Base-by-base conservation (phyloP, 768 basidiomycete genomes). In the Boletus sensibilis region DNA sequence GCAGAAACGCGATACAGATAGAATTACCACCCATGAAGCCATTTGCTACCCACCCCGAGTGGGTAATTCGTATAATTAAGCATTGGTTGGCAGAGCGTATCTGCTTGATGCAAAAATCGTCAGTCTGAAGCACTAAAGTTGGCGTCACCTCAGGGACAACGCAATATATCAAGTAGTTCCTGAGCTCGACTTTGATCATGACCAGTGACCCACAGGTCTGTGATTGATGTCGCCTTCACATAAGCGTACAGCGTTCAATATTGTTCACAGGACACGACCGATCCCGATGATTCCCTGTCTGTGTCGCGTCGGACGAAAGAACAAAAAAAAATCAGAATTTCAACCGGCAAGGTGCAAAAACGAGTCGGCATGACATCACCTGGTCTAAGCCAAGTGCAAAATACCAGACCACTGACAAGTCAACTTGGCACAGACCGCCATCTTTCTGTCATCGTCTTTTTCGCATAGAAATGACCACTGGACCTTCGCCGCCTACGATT, bases 291-390 rank as follows among this genome's bases (percentile, higher is more conserved):
- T 10, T 18, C 23, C 10, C 3, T 13, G 20, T 44, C 43, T 10
- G 13, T 8, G 39, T 38, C 20, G 56, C 31, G 33, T 45, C 54
- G 41, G 50, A 55, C 7, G 20, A 42, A 31, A 37, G 14, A 39
- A 34, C 5, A 21, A 39, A 31, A 35, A 1, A 2, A 23, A 50
- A 49, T 45, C n/a, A 20, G 37, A 57, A 47, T 46, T 50, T 25
- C 39, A 54, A 37, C 14, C 66, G 64, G 66, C 66, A 57, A 14
- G 0, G 40, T 41, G 35, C 23, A 33, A 49, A 49, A 44, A 31
- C 18, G 9, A 25, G 7, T 45, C 65, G 64, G 62, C 62, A 68
- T 68, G 66, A 68, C 66, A 69, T 68, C 66, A 68, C 39, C 53
- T 52, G 43, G 62, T 50, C 66, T 37, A 4, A 41, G 65, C 50